A percentile compares a stretch with the other conserved stretches of the same genome.
Conservation (phyloP, 805 yeast species). For the Kodamaea kaohsiungensis region DNA sequence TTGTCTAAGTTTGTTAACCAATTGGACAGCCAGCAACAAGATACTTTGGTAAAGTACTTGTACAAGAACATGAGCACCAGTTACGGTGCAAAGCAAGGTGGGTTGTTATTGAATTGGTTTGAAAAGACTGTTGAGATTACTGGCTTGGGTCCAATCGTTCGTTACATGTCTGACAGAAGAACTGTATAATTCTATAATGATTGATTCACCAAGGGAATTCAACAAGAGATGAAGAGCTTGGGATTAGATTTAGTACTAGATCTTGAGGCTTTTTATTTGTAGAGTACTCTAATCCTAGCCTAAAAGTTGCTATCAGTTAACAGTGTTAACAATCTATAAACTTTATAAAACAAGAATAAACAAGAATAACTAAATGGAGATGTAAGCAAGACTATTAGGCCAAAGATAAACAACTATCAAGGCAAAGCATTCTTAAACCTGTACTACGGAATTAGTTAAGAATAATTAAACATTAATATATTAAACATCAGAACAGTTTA, state of each 20-base stretch:
- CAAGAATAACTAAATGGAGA: no score
- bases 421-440: no score
- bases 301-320: not conserved
- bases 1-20: slow-evolving; percentile 59
- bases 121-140: slow-evolving; percentile 82
- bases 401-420: no score
- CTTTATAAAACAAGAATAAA: no score
- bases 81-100: slow-evolving; percentile 84
- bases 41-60: slow-evolving; percentile 76
- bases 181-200: slow-evolving; percentile 55
- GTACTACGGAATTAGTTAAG: no score
- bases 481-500: not conserved
- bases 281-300: no score
- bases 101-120: slow-evolving; percentile 84
- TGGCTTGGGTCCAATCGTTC: slow-evolving; percentile 87
- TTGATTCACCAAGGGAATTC: no score
- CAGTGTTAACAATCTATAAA: not conserved
- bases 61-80: slow-evolving; percentile 82
- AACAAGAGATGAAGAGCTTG: no score
- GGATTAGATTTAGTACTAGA: no score
- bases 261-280: no score
- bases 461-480: not conserved
- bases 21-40: slow-evolving; percentile 66
- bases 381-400: no score
- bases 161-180: slow-evolving; percentile 84